phyloP scores from a whole-genome alignment of 2,329 filamentous ascomycete species.

The Aspergillus candidus region DNA sequence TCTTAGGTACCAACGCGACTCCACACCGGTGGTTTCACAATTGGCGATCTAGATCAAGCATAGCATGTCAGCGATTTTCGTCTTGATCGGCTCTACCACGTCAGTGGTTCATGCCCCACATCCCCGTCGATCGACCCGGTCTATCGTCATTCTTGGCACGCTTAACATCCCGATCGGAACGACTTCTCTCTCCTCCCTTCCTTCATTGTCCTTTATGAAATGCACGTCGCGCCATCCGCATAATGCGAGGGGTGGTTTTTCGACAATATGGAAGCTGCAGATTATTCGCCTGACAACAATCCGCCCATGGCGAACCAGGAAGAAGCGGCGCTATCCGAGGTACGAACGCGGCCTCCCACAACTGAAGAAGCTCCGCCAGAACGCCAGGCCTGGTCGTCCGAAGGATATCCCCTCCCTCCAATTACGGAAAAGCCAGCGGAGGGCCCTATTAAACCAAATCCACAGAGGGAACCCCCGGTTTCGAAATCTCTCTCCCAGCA shows the following conservation, averaged over 20 bases:
- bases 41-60: too few species aligned
- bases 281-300: slow-evolving; percentile 6
- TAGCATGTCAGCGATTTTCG: too few species aligned
- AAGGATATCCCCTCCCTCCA: slow-evolving; percentile 15
- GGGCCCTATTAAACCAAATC: slow-evolving; percentile 8
- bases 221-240: too few species aligned
- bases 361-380: slow-evolving; percentile 31
- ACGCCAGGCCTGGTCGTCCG: slow-evolving; percentile 37
- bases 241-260: too few species aligned
- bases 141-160: too few species aligned
- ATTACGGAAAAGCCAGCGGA: slow-evolving; percentile 13
- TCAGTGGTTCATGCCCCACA: too few species aligned
- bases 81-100: too few species aligned
- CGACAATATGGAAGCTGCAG: too few species aligned
- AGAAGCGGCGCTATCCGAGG: slow-evolving; percentile 13
- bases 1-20: background rate
- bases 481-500: slow-evolving; percentile 40
- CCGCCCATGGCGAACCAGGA: too few species aligned
- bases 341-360: slow-evolving; percentile 38
- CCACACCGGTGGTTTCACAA: too few species aligned
- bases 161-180: too few species aligned
- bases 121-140: too few species aligned
- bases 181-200: background rate
- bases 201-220: background rate
- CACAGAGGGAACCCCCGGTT: slow-evolving; percentile 8